Conservation (phyloP, 768 basidiomycete species). For the Suillus plorans region DNA sequence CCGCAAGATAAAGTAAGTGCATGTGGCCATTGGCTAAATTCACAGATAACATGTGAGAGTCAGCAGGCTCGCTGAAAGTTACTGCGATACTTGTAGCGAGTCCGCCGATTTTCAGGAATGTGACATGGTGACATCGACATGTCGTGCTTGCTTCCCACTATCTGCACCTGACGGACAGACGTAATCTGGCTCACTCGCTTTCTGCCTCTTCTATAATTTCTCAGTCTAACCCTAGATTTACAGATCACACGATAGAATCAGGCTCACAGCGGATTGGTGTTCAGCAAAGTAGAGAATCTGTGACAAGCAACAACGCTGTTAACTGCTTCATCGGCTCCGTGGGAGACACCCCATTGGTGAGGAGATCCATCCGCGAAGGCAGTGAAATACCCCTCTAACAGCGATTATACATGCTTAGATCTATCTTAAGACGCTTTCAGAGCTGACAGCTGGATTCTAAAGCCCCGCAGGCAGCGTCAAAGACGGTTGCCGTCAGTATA, state of each 20-base stretch:
- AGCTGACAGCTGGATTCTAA: constrained; percentile 92
- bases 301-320: constrained; percentile 44
- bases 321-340: constrained; percentile 85
- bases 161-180: background rate
- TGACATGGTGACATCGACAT: background rate
- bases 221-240: background rate
- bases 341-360: constrained; percentile 90
- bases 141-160: background rate
- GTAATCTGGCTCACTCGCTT: background rate
- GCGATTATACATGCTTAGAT: constrained; percentile 50
- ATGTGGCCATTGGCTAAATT: background rate
- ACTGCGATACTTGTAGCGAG: background rate
- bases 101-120: background rate
- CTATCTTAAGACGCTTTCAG: constrained; percentile 74
- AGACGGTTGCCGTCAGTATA: constrained; percentile 87
- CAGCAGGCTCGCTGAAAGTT: background rate
- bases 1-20: background rate
- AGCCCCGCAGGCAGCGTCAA: constrained; percentile 98
- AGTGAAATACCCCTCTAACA: constrained; percentile 7
- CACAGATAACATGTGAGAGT: background rate
- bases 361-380: constrained; percentile 21
- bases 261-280: constrained; percentile 27
- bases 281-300: constrained; percentile 32
- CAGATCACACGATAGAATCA: constrained; percentile 24
- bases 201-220: background rate